These are phyloP conservation scores for Selaginella moellendorffii DNA, from an alignment of 75 land plant genomes.

Conservation along the genomic window DNA sequence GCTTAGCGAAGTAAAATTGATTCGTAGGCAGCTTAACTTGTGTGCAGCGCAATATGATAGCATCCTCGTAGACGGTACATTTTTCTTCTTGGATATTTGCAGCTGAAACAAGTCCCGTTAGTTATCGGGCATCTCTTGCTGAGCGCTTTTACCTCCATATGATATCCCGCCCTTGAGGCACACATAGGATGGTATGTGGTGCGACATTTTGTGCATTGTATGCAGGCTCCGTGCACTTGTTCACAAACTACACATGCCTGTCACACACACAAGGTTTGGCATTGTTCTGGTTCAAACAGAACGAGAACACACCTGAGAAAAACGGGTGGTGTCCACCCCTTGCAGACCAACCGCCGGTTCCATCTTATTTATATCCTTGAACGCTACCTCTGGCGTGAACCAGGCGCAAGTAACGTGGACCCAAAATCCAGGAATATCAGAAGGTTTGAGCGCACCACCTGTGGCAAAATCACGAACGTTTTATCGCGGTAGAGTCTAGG, in stretches of 20 bases:
- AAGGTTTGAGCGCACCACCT: constrained; percentile 4
- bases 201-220: constrained; percentile 1
- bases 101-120: too few relatives aligned
- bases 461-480: neutral
- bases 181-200: constrained; percentile 6
- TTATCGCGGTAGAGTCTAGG: neutral
- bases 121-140: too few relatives aligned
- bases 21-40: constrained; percentile 2
- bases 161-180: constrained; percentile 7
- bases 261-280: neutral
- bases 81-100: neutral
- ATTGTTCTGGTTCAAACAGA: neutral
- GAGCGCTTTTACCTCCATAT: constrained; percentile 3
- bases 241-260: constrained; percentile 4
- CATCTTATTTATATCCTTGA: neutral
- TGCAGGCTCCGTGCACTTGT: constrained; percentile 5
- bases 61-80: neutral
- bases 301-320: neutral
- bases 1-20: neutral
- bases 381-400: constrained; percentile 3
- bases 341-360: constrained; percentile 1
- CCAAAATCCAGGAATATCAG: neutral
- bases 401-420: constrained; percentile 8
- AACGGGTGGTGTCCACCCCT: neutral
- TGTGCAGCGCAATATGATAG: constrained; percentile 8